phyloP scores from a whole-genome alignment of 495 filamentous ascomycete species.

The Emericellopsis terricola region DNA sequence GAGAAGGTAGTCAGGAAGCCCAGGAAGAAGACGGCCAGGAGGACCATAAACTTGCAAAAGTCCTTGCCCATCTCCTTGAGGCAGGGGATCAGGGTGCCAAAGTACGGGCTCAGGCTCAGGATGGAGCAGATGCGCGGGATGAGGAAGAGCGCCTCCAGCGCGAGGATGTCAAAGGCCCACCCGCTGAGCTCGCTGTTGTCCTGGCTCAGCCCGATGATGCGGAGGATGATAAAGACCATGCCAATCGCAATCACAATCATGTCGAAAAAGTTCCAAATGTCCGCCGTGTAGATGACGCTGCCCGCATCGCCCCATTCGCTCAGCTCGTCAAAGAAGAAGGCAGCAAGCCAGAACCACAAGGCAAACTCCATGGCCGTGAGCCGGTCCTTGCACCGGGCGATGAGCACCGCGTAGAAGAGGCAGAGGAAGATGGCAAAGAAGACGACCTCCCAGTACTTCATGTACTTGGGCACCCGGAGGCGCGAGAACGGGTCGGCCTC shows the following conservation, averaged over 20 bases:
- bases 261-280: constrained; percentile 83
- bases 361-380: constrained; percentile 34
- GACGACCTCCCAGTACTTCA: constrained; percentile 71
- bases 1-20: constrained; percentile 90
- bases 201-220: constrained; percentile 59
- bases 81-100: constrained; percentile 66
- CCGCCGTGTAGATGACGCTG: constrained; percentile 64
- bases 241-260: constrained; percentile 75
- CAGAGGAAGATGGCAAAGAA: constrained; percentile 72
- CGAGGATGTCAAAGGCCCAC: constrained; percentile 70
- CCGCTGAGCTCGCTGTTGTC: constrained; percentile 46
- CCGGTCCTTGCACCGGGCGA: constrained; percentile 30
- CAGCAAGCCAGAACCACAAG: constrained; percentile 54
- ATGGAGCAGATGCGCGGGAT: constrained; percentile 82
- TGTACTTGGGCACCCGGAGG: constrained; percentile 76
- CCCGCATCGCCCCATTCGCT: constrained; percentile 72
- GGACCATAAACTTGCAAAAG: constrained; percentile 74
- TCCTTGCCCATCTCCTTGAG: constrained; percentile 90
- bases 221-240: constrained; percentile 45
- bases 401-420: constrained; percentile 72
- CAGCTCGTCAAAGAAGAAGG: constrained; percentile 78
- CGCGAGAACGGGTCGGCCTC: constrained; percentile 70
- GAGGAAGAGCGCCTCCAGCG: constrained; percentile 76
- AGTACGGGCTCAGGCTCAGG: constrained; percentile 77
- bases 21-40: constrained; percentile 68